Percentiles rank a stretch among this genome's conserved stretches.
These are phyloP conservation scores for Rhazya stricta DNA, from an alignment of 257 asterid species.

Conservation along the genomic window DNA sequence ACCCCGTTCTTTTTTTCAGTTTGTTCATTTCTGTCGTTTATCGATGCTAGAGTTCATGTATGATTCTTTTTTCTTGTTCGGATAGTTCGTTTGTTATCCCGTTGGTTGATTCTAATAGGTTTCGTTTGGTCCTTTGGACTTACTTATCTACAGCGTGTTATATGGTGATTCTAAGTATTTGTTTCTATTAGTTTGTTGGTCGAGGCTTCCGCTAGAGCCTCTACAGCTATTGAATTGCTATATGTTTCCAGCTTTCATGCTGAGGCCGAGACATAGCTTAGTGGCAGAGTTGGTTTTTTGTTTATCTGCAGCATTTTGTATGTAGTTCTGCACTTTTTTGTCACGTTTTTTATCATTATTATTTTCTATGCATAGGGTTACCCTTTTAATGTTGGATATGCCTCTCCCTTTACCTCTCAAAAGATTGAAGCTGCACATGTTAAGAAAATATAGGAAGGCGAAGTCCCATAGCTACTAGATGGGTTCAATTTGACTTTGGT, in stretches of 20 bases:
- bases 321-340: not conserved
- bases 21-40: not conserved
- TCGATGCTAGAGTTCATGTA: not conserved
- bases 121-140: not conserved
- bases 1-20: not conserved
- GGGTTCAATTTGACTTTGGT: not conserved
- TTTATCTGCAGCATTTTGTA: not conserved
- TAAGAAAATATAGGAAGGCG: not conserved
- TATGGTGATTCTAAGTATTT: not conserved
- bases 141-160: not conserved
- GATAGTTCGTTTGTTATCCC: not conserved
- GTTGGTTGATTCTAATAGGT: not conserved
- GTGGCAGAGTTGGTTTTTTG: not conserved
- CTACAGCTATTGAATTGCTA: not conserved
- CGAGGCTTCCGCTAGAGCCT: not conserved
- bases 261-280: too few relatives aligned
- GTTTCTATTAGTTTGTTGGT: not conserved
- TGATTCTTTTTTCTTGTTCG: not conserved
- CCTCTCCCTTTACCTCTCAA: not conserved
- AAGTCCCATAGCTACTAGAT: not conserved
- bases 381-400: not conserved
- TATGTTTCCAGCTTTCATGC: not conserved
- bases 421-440: not conserved
- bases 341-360: not conserved
- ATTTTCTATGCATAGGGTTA: not conserved